phyloP scores from a whole-genome alignment of 306 rosid genomes.

The Vicia faba region DNA sequence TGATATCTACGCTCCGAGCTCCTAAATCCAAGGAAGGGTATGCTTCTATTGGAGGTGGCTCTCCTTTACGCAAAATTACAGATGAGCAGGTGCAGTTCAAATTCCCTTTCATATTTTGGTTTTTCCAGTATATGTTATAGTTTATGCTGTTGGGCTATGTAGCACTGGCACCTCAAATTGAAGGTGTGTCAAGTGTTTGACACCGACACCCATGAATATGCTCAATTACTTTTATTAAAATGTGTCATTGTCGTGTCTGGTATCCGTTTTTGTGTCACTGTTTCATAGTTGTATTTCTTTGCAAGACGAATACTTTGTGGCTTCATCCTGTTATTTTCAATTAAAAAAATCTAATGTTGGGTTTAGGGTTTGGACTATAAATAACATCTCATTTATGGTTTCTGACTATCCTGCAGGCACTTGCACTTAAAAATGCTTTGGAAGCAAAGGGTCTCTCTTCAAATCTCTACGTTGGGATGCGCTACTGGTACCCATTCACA shows the following conservation, averaged over 20 bases:
- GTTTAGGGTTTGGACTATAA: conserved; percentile 27
- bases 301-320: conserved; percentile 21
- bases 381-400: conserved; percentile 20
- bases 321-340: conserved; percentile 3
- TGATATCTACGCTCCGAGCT: conserved; percentile 88
- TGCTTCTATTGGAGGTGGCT: conserved; percentile 99
- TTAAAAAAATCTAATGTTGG: not conserved
- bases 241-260: not conserved
- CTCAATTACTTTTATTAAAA: not conserved
- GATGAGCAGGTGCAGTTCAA: conserved; percentile 77
- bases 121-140: conserved; percentile 14
- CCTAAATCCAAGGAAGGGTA: conserved; percentile 98
- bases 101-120: conserved; percentile 7
- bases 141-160: conserved; percentile 8
- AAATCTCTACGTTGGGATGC: conserved; percentile 90
- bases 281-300: conserved; percentile 5
- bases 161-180: not conserved
- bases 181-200: not conserved
- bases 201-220: not conserved
- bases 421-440: conserved; percentile 82
- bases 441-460: conserved; percentile 73
- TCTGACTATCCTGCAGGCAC: conserved; percentile 59
- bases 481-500: conserved; percentile 98
- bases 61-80: conserved; percentile 94
- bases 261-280: not conserved